Base-by-base conservation (phyloP, 345 rosid species). In the Garcia nutans region DNA sequence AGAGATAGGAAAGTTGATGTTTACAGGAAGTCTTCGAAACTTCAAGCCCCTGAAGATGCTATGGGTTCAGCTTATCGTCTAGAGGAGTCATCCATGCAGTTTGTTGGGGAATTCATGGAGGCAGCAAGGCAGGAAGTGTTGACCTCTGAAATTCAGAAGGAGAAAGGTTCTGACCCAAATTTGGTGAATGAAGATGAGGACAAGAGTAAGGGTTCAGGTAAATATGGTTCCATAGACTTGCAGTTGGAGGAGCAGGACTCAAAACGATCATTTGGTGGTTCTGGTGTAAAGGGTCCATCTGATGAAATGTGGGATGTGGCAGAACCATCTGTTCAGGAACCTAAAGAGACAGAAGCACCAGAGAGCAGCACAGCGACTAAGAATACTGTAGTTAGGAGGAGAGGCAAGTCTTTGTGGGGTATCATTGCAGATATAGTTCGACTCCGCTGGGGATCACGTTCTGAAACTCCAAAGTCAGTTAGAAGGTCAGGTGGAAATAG, bases 231-330 rank as follows among this genome's bases (percentile, higher is more conserved):
- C 17, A 81, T 65, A 58, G 82, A 76, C 41, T 42, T 58, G 28
- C 84, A 82, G 71, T 66, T 83, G 84, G 83, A 79, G 81, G 84
- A 74, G 44, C 78, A 28, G 66, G 84, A 84, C 74, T 83, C 90
- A 26, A 81, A 71, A 80, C 76, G 33, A 77, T 77, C 83, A 73
- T 82, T 87, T 28, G 84, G 77, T 76, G 86, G 84, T 74, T 87
- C 89, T 74, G 89, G 91, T 79, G 87, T 68, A 49, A 91, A 87
- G 89, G 96, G 98, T 47, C 97, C 90, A 41, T 82, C 92, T 78
- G 96, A 92, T 84, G 95, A 93, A 78, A 82, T 91, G 89, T 96
- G 99, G 99, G 84, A 89, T 77, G 92, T 87, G 65, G 83, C 84
- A 0, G 86, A 87, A 10, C 79, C 93, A 73, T 83, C 91, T 78